phyloP scores from a whole-genome alignment of 257 asterid genomes.

The Datura wrightii region DNA sequence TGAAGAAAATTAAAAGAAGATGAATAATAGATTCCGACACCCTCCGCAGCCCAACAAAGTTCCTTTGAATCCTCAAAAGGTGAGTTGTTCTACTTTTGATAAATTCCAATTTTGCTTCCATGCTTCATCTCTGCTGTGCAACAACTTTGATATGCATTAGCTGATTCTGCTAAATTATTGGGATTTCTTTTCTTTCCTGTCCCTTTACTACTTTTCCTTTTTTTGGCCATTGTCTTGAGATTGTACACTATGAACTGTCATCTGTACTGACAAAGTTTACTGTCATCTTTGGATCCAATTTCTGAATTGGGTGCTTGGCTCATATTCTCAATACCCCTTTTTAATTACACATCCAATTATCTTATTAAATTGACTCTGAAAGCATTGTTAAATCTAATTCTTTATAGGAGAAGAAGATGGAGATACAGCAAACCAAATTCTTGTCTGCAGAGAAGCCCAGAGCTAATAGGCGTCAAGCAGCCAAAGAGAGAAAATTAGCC shows the following conservation, averaged over 20 bases:
- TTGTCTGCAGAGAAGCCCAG: constrained; percentile 47
- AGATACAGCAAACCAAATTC: constrained; percentile 49
- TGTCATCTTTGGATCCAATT: constrained; percentile 26
- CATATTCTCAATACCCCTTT: constrained; percentile 24
- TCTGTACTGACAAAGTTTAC: constrained; percentile 13
- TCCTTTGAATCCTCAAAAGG: constrained; percentile 59
- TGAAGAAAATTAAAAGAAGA: constrained; percentile 27
- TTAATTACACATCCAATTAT: constrained; percentile 22
- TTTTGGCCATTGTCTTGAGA: not conserved
- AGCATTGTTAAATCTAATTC: constrained; percentile 36
- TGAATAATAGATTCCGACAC: constrained; percentile 34
- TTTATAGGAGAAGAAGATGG: constrained; percentile 66
- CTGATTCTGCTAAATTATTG: not conserved
- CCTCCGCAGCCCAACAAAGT: constrained; percentile 34
- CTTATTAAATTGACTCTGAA: not conserved
- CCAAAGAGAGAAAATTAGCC: constrained; percentile 72
- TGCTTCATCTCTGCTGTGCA: not conserved
- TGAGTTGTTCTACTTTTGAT: constrained; percentile 37
- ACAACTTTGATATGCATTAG: not conserved
- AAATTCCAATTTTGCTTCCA: not conserved
- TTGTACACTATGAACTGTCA: constrained; percentile 16
- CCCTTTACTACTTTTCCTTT: not conserved
- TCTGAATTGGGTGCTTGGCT: constrained; percentile 36
- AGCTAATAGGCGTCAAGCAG: constrained; percentile 47
- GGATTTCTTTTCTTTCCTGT: constrained; percentile 5